These are phyloP conservation scores for Sabuloglossum arenarium DNA, from an alignment of 495 filamentous ascomycete genomes.

Conservation along the genomic window DNA sequence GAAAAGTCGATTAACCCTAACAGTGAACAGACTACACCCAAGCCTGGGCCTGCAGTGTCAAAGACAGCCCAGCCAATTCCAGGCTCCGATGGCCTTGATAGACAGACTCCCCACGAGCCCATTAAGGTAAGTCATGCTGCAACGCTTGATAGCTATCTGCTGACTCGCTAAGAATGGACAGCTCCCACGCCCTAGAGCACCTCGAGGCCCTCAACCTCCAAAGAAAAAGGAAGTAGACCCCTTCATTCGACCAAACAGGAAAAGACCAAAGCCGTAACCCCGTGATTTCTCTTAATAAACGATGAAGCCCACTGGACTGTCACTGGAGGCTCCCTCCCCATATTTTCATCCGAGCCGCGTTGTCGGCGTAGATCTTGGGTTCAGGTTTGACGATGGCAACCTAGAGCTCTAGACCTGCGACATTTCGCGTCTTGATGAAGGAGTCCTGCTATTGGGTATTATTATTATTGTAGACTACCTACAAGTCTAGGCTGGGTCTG, in stretches of 20 bases:
- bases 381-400: background rate
- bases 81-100: background rate
- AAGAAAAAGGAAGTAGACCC: conserved; percentile 29
- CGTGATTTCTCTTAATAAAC: background rate
- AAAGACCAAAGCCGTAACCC: conserved; percentile 7
- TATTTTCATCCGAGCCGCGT: background rate
- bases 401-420: background rate
- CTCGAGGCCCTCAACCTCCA: conserved; percentile 18
- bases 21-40: background rate
- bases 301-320: no score
- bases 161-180: background rate
- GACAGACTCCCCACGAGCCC: background rate
- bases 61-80: background rate
- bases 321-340: no score
- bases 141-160: background rate
- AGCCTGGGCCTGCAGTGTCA: background rate
- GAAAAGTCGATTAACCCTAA: background rate
- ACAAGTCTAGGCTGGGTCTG: background rate
- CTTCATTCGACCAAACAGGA: conserved; percentile 30
- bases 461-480: background rate
- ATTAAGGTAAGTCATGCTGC: background rate
- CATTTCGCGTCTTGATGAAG: background rate
- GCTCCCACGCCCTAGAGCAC: conserved; percentile 10
- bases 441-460: background rate
- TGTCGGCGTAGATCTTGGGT: background rate